Conservation (phyloP, 1,284 basidiomycete genomes). For the Xerocomus alliaceus region DNA sequence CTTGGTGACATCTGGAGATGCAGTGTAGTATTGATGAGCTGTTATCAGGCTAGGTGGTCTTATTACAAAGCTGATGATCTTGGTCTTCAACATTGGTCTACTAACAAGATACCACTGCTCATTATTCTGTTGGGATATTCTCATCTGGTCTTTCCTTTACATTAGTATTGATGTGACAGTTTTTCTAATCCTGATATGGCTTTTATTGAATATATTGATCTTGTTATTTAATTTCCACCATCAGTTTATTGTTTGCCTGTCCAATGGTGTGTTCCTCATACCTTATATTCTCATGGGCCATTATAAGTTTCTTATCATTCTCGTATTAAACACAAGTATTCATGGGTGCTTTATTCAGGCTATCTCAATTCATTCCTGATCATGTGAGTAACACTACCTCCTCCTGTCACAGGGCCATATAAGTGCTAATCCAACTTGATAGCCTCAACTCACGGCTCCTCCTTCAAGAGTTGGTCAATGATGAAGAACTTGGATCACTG, state of each 20-base stretch:
- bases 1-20: neutral
- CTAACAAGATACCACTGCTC: constrained; percentile 35
- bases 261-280: constrained; percentile 42
- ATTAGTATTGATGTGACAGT: constrained; percentile 38
- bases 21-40: neutral
- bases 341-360: constrained; percentile 8
- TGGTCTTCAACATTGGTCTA: constrained; percentile 41
- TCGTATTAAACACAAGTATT: neutral
- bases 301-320: constrained; percentile 24
- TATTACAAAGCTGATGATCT: constrained; percentile 37
- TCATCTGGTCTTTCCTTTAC: neutral
- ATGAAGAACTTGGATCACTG: constrained; percentile 26
- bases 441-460: constrained; percentile 41
- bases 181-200: constrained; percentile 37
- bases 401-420: neutral
- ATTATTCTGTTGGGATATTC: neutral
- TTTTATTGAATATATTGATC: neutral
- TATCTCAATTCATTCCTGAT: constrained; percentile 44
- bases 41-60: constrained; percentile 36
- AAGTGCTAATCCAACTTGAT: neutral
- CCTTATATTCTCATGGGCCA: constrained; percentile 44
- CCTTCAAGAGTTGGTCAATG: constrained; percentile 37
- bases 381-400: constrained; percentile 27
- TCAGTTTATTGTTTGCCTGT: constrained; percentile 40
- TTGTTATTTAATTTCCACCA: neutral